Percentiles rank a stretch among this genome's conserved stretches.
Evolutionary conservation across 1,139 yeast species (phyloP).

Genomic region (Waltiozyma sp.): DNA sequence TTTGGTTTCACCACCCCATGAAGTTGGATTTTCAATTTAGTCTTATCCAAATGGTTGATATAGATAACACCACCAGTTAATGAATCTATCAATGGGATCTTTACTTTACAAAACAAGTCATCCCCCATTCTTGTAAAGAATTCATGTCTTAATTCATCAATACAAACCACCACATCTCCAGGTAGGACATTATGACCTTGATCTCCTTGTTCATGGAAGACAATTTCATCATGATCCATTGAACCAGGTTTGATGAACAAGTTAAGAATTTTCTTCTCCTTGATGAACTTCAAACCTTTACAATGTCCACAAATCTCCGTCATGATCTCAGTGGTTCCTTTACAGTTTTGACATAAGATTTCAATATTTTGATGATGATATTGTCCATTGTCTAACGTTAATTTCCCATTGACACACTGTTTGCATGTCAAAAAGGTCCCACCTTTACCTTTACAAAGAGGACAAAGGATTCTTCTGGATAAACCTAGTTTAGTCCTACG

Average conservation of each 20-base stretch:
- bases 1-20: slow-evolving; percentile 41
- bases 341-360: slow-evolving; percentile 26
- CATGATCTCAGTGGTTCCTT: slow-evolving; percentile 27
- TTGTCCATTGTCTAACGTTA: slow-evolving; percentile 20
- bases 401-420: slow-evolving; percentile 31
- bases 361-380: slow-evolving; percentile 21
- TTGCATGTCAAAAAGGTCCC: slow-evolving; percentile 25
- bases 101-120: slow-evolving; percentile 35
- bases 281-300: slow-evolving; percentile 27
- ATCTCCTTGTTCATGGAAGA: slow-evolving; percentile 50
- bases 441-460: slow-evolving; percentile 34
- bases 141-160: slow-evolving; percentile 25
- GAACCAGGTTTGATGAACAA: slow-evolving; percentile 45
- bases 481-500: slow-evolving; percentile 35
- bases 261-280: slow-evolving; percentile 39
- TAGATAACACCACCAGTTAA: slow-evolving; percentile 42
- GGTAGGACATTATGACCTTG: slow-evolving; percentile 49
- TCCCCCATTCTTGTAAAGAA: slow-evolving; percentile 38
- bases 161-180: slow-evolving; percentile 51
- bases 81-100: slow-evolving; percentile 41
- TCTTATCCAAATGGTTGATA: slow-evolving; percentile 36
- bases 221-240: slow-evolving; percentile 36
- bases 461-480: slow-evolving; percentile 31
- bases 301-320: slow-evolving; percentile 31
- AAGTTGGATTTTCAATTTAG: slow-evolving; percentile 28